Percentiles rank a stretch among this genome's conserved stretches.
Conservation (phyloP, 225 moss, liverwort and hornwort species). For the Anthoceros angustus region DNA sequence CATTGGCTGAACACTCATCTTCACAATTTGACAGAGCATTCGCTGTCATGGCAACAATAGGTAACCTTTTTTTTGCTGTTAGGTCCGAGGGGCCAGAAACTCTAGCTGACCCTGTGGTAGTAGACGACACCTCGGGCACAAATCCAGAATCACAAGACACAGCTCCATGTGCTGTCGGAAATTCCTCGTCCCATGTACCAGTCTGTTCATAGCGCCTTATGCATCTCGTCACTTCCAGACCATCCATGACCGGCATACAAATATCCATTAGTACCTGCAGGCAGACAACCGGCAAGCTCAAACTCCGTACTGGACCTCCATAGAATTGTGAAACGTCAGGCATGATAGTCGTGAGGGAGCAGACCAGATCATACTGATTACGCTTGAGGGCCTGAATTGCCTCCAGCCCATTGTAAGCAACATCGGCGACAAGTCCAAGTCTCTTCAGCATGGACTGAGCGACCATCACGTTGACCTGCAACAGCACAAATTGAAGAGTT, state of each 20-base stretch:
- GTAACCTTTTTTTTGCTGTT: constrained; percentile 20
- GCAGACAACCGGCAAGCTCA: neutral
- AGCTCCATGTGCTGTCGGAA: neutral
- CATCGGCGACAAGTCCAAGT: constrained; percentile 40
- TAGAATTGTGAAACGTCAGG: neutral
- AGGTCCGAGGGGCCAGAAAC: too few relatives aligned
- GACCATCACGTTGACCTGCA: constrained; percentile 47
- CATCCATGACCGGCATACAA: constrained; percentile 50
- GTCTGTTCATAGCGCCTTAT: constrained; percentile 59
- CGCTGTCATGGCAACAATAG: constrained; percentile 46
- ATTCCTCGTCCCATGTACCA: constrained; percentile 25
- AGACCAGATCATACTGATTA: constrained; percentile 36
- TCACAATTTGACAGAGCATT: constrained; percentile 42
- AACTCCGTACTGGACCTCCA: neutral
- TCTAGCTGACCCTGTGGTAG: too few relatives aligned
- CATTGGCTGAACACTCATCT: constrained; percentile 34
- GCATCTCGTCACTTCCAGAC: constrained; percentile 65
- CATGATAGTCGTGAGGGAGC: neutral
- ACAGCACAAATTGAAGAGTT: constrained; percentile 7
- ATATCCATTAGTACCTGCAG: constrained; percentile 44
- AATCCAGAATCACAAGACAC: neutral
- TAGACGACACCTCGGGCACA: too few relatives aligned
- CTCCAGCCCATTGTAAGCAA: constrained; percentile 42
- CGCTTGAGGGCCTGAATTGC: constrained; percentile 35
- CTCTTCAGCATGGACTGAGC: constrained; percentile 47